These are phyloP conservation scores for Coniochaeta hoffmannii DNA, from an alignment of 2,329 filamentous ascomycete species.

Conservation along the genomic window DNA sequence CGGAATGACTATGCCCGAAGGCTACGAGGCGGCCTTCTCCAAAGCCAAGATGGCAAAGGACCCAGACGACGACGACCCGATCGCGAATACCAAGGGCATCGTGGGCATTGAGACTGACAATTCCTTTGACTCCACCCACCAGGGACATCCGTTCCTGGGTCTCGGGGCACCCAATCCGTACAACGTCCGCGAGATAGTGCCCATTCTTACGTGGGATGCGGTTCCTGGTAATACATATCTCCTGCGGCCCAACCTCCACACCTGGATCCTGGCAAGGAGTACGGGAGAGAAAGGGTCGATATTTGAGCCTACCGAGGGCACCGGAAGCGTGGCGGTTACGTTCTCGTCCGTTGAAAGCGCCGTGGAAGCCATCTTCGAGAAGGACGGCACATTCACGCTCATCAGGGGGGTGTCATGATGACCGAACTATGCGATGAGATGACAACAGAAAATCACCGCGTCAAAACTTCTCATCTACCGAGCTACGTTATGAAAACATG, in stretches of 20 bases:
- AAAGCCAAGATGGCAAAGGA: slow-evolving; percentile 9
- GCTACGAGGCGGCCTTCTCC: neutral
- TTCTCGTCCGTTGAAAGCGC: neutral
- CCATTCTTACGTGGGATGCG: neutral
- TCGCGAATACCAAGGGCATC: slow-evolving; percentile 2
- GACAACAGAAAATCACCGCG: neutral
- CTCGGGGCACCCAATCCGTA: neutral
- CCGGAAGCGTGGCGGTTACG: neutral
- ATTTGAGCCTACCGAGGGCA: neutral
- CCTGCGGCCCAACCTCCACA: neutral
- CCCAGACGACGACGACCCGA: slow-evolving; percentile 6
- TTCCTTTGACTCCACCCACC: neutral
- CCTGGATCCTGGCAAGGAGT: neutral
- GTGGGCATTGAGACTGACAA: neutral
- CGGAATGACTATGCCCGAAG: neutral
- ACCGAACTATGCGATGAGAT: neutral
- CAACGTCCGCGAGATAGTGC: neutral
- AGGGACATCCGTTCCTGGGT: neutral
- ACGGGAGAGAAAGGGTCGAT: neutral
- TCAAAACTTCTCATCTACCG: neutral
- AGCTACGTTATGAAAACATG: neutral
- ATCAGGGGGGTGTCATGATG: neutral
- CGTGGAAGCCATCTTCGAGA: neutral
- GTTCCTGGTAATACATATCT: neutral
- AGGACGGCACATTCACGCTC: slow-evolving; percentile 5